These are phyloP conservation scores for Barnettozyma hawaiiensis DNA, from an alignment of 1,139 yeast genomes.

Conservation along the genomic window DNA sequence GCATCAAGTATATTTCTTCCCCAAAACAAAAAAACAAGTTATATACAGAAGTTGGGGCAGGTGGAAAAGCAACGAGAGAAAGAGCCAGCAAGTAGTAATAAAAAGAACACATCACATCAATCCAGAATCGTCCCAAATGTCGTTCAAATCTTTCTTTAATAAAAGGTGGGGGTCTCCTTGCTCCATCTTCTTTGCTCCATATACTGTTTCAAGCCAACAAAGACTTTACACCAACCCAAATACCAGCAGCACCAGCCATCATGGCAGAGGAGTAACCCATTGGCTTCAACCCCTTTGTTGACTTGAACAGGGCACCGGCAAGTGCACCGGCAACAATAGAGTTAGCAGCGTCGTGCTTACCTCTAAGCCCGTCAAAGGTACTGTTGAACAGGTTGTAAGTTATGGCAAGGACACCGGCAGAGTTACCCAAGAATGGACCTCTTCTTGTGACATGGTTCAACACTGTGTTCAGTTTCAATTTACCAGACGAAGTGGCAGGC, in stretches of 20 bases:
- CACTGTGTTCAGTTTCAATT: constrained; percentile 79
- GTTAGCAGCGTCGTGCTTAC: constrained; percentile 80
- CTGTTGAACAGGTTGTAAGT: constrained; percentile 83
- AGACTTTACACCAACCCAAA: constrained; percentile 81
- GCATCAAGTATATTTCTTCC: constrained; percentile 4
- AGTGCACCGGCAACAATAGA: constrained; percentile 86
- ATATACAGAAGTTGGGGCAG: constrained; percentile 5
- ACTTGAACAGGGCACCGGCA: constrained; percentile 87
- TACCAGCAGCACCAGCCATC: constrained; percentile 86
- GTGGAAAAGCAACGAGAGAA: not conserved
- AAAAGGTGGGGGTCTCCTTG: too few species aligned
- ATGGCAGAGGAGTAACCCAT: constrained; percentile 83
- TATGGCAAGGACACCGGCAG: constrained; percentile 89
- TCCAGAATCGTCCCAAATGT: constrained; percentile 4
- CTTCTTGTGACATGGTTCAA: constrained; percentile 89
- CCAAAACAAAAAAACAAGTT: constrained; percentile 5
- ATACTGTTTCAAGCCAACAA: constrained; percentile 11
- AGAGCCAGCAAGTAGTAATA: not conserved
- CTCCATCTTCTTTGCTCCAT: too few species aligned
- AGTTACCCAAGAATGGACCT: constrained; percentile 93
- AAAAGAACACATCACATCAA: not conserved
- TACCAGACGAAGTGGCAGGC: constrained; percentile 64
- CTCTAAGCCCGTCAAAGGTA: constrained; percentile 71
- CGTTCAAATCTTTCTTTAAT: too few species aligned
- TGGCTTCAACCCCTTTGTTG: constrained; percentile 79